Base-by-base conservation (phyloP, 495 filamentous ascomycete genomes). In the Evernia prunastri region DNA sequence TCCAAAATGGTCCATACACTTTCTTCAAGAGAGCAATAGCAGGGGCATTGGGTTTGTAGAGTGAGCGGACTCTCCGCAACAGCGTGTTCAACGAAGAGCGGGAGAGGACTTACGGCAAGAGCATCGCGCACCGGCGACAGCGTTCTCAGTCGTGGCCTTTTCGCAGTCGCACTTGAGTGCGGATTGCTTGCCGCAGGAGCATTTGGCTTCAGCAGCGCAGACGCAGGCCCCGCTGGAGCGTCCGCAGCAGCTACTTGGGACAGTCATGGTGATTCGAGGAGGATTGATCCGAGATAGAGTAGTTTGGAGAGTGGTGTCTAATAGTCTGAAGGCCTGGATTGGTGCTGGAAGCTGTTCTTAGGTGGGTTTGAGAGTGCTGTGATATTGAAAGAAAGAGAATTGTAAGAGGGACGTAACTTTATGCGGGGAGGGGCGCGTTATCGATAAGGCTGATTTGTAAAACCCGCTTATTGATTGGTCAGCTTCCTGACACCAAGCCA, bases 121-220 rank as follows among this genome's bases (percentile, higher is more conserved):
- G 82, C 92, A 96, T 60, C 90, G 80, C 31, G 90, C 80, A n/a
- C 89, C 90, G 6, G 77, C 73, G 35, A 87, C 64, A 6, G 73
- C 71, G 79, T 96, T 96, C 82, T 97, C 93, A 6, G 80, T 74
- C 4, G 80, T 66, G 11, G 91, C 84, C 73, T 89, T 91, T 73
- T 85, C 86, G 79, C 93, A 97, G 61, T 78, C 86, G 81, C 93
- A 97, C 72, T 90, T 81, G 62, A 96, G 84, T 51, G 93, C 93
- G 11, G 84, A 83, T 70, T 92, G 82, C 78, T 92, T 82, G 68
- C 93, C 93, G 72, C 93, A 97, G 20, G 90, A 93, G 84, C 92
- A 97, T 60, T 79, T 81, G 64, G 85, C 85, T 69, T 87, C 80
- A 29, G 80, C 76, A 29, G 85, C 85, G 66, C 86, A 88, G 72